Base-by-base conservation (phyloP, 345 rosid genomes). In the Rhizophora apiculata region DNA sequence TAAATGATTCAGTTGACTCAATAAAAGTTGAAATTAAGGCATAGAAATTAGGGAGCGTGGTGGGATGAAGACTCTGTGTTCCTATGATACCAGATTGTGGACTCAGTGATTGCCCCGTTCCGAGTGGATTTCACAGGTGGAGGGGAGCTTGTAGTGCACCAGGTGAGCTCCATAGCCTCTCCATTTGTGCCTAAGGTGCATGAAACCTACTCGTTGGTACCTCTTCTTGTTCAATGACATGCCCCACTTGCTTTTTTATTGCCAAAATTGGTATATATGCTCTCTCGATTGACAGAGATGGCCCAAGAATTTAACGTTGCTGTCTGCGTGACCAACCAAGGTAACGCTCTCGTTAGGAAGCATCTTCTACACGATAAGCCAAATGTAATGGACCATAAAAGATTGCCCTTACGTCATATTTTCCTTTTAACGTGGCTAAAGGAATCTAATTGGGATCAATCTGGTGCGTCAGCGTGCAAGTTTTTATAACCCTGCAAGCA, bases 251-350 rank as follows among this genome's bases (percentile, higher is more conserved):
- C n/a, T 51, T 22, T 51, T 76, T 76, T 75, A 72, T 91, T 88
- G 97, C 96, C 87, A 92, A 90, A 92, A 68, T 74, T 95, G 80
- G 96, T 93, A 37, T 96, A 90, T 74, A 90, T 91, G 98, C 91
- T 93, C 46, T 88, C 91, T 32, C 63, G 88, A 61, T 71, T 88
- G 62, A 87, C 75, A 36, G 88, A 89, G 87, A 89, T 93, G 46
- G 90, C 97, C 4, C 90, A 93, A 77, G 98, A 93, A 80, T 95
- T 90, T 79, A 92, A 88, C 13, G 89, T 95, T 53, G 99, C 96
- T 61, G 92, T 86, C 71, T 90, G 80, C 83, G 83, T 92, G 89
- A 90, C 97, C 67, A 95, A 88, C 84, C 91, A 87, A 82, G 97
- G 94, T 88, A 79, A 34, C 49, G 32, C 74, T 37, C 2, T 43